A percentile compares a stretch with the other conserved stretches of the same genome.
These are phyloP conservation scores for Starmera dryadoides DNA, from an alignment of 805 yeast genomes.

Conservation along the genomic window DNA sequence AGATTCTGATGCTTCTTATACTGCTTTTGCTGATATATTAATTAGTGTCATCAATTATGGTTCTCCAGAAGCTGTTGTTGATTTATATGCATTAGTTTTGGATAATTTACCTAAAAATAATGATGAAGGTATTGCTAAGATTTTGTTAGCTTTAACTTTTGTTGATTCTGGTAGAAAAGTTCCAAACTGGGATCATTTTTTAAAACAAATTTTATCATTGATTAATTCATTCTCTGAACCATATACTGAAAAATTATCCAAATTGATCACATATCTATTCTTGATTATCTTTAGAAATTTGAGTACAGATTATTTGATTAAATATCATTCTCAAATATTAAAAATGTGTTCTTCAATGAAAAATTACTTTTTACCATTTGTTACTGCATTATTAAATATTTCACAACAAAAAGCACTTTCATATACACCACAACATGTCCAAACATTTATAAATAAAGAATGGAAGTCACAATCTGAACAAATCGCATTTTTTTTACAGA, in stretches of 20 bases:
- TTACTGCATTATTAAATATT: constrained; percentile 36
- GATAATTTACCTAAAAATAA: constrained; percentile 11
- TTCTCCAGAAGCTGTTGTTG: constrained; percentile 36
- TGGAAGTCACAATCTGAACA: constrained; percentile 31
- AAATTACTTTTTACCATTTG: constrained; percentile 35
- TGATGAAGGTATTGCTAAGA: constrained; percentile 17
- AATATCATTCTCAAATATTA: constrained; percentile 36
- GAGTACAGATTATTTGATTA: constrained; percentile 29
- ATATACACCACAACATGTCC: constrained; percentile 37
- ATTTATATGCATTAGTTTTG: constrained; percentile 33
- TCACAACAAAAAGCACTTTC: constrained; percentile 37
- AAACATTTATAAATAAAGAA: constrained; percentile 36
- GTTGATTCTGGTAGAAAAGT: constrained; percentile 69
- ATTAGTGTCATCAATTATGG: constrained; percentile 49
- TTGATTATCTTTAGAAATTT: constrained; percentile 40
- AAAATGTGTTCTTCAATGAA: constrained; percentile 29
- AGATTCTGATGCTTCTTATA: constrained; percentile 18
- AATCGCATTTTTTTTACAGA: constrained; percentile 34
- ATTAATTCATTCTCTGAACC: constrained; percentile 4
- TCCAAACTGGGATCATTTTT: constrained; percentile 36
- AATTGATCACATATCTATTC: no score
- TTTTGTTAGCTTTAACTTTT: constrained; percentile 44
- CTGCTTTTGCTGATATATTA: constrained; percentile 53
- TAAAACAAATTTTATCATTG: constrained; percentile 8
- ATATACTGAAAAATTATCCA: constrained; percentile 3